A percentile compares a stretch with the other conserved stretches of the same genome.
Evolutionary conservation across 768 basidiomycete species (phyloP).

Genomic region (Russula sp.): DNA sequence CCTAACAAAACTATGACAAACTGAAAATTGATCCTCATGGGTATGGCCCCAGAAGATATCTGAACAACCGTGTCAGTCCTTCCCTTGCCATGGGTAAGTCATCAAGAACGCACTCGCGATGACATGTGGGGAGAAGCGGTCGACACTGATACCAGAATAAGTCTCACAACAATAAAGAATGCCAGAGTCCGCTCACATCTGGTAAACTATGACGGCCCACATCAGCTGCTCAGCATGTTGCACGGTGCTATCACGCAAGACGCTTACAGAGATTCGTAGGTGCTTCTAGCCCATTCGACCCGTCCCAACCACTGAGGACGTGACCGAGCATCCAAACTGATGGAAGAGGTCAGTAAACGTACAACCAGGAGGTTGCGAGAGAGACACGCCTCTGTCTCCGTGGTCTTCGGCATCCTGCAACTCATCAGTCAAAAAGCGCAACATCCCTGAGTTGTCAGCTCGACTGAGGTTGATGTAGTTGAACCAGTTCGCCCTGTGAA

Average conservation of each 20-base stretch:
- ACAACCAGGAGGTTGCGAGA: not conserved
- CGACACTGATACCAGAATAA: constrained; percentile 41
- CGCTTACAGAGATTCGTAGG: constrained; percentile 65
- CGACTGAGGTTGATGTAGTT: constrained; percentile 70
- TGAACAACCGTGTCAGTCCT: constrained; percentile 26
- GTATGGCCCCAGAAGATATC: constrained; percentile 78
- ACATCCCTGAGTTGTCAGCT: constrained; percentile 68
- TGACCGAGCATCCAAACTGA: constrained; percentile 51
- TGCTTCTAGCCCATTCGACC: constrained; percentile 53
- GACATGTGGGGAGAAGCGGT: constrained; percentile 74
- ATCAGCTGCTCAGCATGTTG: not conserved
- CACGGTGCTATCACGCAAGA: not conserved
- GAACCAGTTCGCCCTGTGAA: constrained; percentile 57
- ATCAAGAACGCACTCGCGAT: constrained; percentile 53
- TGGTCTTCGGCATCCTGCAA: constrained; percentile 73
- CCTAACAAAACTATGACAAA: constrained; percentile 27
- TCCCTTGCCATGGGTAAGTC: constrained; percentile 18
- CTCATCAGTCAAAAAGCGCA: constrained; percentile 72
- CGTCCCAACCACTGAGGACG: constrained; percentile 64
- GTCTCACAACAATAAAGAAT: not conserved
- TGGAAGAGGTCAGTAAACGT: constrained; percentile 20
- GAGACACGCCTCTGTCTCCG: constrained; percentile 53
- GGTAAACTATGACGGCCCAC: constrained; percentile 35
- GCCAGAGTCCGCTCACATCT: constrained; percentile 35
- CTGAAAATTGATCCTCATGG: constrained; percentile 67